Percentiles rank a stretch among this genome's conserved stretches.
Evolutionary conservation across 306 rosid genomes (phyloP).

Genomic region (Sindora glabra): DNA sequence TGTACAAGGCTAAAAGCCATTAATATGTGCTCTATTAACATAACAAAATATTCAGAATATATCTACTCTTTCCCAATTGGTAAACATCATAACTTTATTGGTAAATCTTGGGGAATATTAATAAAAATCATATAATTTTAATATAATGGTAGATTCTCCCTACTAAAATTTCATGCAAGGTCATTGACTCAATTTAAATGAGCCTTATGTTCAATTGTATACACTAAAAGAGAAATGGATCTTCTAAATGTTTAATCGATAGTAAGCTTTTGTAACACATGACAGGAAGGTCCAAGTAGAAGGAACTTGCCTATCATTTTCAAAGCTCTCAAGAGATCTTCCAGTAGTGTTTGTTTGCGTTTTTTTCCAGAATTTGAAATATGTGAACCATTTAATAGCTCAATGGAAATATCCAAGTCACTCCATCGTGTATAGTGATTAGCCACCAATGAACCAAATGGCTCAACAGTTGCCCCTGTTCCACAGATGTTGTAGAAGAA

Average conservation of each 20-base stretch:
- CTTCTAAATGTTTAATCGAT: constrained; percentile 1
- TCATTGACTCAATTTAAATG: neutral
- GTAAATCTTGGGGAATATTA: neutral
- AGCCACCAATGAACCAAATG: constrained; percentile 91
- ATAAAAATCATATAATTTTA: neutral
- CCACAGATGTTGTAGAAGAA: constrained; percentile 18
- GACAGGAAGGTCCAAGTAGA: constrained; percentile 11
- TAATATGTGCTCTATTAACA: neutral
- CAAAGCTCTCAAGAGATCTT: constrained; percentile 43
- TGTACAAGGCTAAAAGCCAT: neutral
- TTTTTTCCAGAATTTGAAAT: constrained; percentile 57
- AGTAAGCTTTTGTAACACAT: neutral
- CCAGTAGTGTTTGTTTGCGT: constrained; percentile 42
- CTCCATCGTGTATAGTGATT: constrained; percentile 73
- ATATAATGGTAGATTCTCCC: neutral
- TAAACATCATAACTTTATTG: neutral
- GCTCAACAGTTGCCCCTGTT: constrained; percentile 89
- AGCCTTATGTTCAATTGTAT: too few relatives aligned
- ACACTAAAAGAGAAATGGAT: neutral
- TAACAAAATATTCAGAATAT: neutral
- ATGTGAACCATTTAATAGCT: constrained; percentile 51
- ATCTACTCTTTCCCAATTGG: neutral
- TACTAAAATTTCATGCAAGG: neutral
- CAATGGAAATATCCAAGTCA: constrained; percentile 84
- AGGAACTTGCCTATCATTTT: constrained; percentile 47